These are phyloP conservation scores for Vitis hybrid DNA, from an alignment of 177 flowering plant genomes.

Conservation along the genomic window DNA sequence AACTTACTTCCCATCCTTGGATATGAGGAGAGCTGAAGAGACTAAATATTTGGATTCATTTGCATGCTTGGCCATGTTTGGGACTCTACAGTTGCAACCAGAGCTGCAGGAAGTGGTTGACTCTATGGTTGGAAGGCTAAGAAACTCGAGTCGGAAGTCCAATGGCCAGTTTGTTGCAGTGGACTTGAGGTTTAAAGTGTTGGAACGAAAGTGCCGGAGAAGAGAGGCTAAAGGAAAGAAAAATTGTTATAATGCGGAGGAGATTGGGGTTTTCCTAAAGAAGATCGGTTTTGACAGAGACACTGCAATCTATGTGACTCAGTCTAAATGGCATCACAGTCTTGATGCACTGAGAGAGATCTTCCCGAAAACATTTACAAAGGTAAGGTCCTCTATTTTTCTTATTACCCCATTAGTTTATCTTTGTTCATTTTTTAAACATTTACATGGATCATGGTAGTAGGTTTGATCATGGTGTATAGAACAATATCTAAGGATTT, in stretches of 20 bases:
- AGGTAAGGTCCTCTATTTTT: slow-evolving; percentile 39
- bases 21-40: slow-evolving; percentile 59
- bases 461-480: no score
- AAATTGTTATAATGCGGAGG: slow-evolving; percentile 66
- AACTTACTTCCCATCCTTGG: slow-evolving; percentile 79
- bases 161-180: slow-evolving; percentile 79
- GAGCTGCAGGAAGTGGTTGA: slow-evolving; percentile 78
- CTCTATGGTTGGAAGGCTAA: slow-evolving; percentile 70
- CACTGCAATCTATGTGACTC: slow-evolving; percentile 75
- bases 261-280: slow-evolving; percentile 63
- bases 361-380: slow-evolving; percentile 82
- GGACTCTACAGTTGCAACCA: slow-evolving; percentile 67
- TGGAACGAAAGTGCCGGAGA: slow-evolving; percentile 31
- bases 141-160: slow-evolving; percentile 64
- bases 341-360: slow-evolving; percentile 63
- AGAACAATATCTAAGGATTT: no score
- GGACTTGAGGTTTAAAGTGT: slow-evolving; percentile 74
- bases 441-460: background rate
- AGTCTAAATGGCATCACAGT: slow-evolving; percentile 70
- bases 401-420: no score
- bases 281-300: slow-evolving; percentile 67
- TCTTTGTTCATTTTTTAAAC: background rate
- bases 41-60: slow-evolving; percentile 39
- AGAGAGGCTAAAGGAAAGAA: slow-evolving; percentile 66
- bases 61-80: slow-evolving; percentile 86